Conservation (phyloP, 2,329 filamentous ascomycete species). For the Ambrosiella xylebori region DNA sequence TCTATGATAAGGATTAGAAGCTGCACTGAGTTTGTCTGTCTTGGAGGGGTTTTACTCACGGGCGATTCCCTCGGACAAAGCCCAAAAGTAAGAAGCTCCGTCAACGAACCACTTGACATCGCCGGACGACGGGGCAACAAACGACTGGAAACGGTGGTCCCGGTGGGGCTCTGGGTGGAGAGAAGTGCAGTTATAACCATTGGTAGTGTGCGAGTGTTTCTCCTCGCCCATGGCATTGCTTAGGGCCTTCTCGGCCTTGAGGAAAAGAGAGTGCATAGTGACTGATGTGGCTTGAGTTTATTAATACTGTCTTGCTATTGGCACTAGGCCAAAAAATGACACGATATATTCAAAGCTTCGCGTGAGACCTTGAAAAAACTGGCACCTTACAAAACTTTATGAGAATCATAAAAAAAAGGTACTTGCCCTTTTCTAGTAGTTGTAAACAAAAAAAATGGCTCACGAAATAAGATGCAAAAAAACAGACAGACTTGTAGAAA, state of each 20-base stretch:
- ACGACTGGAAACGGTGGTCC: conserved; percentile 43
- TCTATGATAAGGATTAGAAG: conserved; percentile 23
- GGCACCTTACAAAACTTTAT: too few species aligned
- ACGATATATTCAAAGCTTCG: too few species aligned
- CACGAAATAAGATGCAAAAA: too few species aligned
- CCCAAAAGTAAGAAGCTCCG: conserved; percentile 70
- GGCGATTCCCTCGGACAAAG: conserved; percentile 64
- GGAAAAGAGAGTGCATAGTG: conserved; percentile 21
- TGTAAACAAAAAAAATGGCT: too few species aligned
- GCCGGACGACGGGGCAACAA: conserved; percentile 54
- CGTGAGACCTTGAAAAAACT: too few species aligned
- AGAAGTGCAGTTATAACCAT: conserved; percentile 24
- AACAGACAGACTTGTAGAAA: too few species aligned
- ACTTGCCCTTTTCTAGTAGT: too few species aligned
- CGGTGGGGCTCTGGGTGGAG: conserved; percentile 26
- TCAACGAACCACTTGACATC: conserved; percentile 82
- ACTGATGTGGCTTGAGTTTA: background rate
- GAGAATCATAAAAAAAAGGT: too few species aligned
- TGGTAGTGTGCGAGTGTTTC: conserved; percentile 28
- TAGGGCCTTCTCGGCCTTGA: conserved; percentile 25
- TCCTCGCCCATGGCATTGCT: conserved; percentile 21
- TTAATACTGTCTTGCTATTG: too few species aligned
- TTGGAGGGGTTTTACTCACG: conserved; percentile 20
- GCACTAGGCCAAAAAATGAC: too few species aligned
- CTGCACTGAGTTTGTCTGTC: background rate